A percentile compares a stretch with the other conserved stretches of the same genome.
Evolutionary conservation across 306 rosid genomes (phyloP).

Genomic region (Inga leiocalycina): DNA sequence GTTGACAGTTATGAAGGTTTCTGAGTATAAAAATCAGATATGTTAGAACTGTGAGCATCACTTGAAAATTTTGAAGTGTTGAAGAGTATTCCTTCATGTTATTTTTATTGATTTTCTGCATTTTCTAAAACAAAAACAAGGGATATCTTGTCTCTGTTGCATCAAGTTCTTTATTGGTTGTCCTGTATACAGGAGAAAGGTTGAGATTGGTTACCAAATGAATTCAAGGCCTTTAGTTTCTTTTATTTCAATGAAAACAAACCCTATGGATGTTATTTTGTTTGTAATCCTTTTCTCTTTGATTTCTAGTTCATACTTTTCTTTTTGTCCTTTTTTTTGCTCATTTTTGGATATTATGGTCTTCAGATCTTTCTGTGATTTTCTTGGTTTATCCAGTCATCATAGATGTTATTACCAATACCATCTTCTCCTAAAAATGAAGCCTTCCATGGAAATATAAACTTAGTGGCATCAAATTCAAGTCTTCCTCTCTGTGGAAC

Average conservation of each 20-base stretch:
- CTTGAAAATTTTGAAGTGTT: neutral
- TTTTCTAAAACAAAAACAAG: neutral
- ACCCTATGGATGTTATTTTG: neutral
- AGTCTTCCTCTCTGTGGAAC: slow-evolving; percentile 1
- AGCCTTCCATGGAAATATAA: neutral
- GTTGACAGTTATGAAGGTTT: neutral
- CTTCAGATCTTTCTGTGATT: neutral
- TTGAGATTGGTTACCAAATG: neutral
- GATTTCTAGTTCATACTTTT: neutral
- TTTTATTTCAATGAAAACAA: neutral
- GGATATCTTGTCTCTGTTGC: neutral
- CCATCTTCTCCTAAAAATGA: neutral
- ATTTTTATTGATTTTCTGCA: neutral
- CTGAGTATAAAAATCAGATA: neutral
- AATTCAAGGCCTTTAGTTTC: neutral
- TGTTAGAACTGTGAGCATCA: slow-evolving; percentile 15
- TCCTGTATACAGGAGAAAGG: neutral
- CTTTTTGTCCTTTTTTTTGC: neutral
- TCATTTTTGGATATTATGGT: neutral
- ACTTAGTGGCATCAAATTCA: neutral
- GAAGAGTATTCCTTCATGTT: neutral
- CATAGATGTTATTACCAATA: slow-evolving; percentile 6
- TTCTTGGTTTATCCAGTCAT: neutral
- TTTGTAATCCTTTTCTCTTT: neutral
- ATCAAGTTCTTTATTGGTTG: neutral